These are phyloP conservation scores for Misopates orontium DNA, from an alignment of 257 asterid genomes.

Conservation along the genomic window DNA sequence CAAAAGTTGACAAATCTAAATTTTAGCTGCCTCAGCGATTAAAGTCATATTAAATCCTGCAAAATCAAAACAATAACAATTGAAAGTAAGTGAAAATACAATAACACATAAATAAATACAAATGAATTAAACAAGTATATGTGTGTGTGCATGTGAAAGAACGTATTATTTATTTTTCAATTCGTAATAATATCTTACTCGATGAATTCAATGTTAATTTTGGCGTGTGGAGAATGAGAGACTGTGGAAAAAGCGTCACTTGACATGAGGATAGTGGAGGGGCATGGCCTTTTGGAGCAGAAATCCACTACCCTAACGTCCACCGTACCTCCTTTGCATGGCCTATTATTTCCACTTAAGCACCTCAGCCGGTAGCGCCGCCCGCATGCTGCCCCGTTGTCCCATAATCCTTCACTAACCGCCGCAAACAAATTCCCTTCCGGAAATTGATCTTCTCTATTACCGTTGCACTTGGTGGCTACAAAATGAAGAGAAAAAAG, in stretches of 20 bases:
- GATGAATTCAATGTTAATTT: constrained; percentile 42
- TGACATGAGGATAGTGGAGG: constrained; percentile 46
- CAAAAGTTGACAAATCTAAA: no score
- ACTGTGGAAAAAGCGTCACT: constrained; percentile 41
- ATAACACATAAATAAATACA: background rate
- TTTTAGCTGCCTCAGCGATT: no score
- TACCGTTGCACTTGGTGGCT: constrained; percentile 60
- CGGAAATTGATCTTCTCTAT: constrained; percentile 53
- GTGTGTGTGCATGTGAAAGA: no score
- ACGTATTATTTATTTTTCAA: background rate
- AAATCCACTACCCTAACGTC: constrained; percentile 46
- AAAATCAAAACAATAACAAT: background rate
- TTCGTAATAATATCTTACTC: no score
- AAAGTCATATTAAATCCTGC: background rate
- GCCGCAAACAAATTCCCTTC: constrained; percentile 48
- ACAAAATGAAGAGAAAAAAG: no score
- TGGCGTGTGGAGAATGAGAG: constrained; percentile 31
- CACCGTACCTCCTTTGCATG: constrained; percentile 35
- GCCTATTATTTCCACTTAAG: constrained; percentile 44
- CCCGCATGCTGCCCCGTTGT: constrained; percentile 59
- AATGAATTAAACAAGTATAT: background rate
- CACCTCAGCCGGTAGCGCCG: constrained; percentile 50
- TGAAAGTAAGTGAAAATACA: background rate
- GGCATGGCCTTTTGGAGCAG: constrained; percentile 36
- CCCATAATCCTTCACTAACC: constrained; percentile 54